Percentiles rank a stretch among this genome's conserved stretches.
These are phyloP conservation scores for Gomphus bonarii DNA, from an alignment of 1,284 basidiomycete genomes.

Conservation along the genomic window DNA sequence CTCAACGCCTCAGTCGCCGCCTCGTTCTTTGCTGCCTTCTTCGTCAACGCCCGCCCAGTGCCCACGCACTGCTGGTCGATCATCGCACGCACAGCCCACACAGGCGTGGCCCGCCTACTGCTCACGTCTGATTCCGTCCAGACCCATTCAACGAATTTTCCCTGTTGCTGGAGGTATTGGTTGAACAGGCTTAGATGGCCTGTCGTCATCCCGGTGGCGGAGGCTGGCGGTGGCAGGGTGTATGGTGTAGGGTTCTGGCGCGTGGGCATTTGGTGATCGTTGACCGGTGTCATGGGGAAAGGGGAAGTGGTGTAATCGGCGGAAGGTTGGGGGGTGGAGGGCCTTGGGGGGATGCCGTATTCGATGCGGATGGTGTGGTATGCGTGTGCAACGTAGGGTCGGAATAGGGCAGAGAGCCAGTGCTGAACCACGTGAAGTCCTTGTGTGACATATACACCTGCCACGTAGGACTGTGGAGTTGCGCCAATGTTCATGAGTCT, in stretches of 20 bases:
- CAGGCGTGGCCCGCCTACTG: conserved; percentile 47
- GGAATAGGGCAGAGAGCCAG: conserved; percentile 54
- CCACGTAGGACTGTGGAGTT: conserved; percentile 51
- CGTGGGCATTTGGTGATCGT: background rate
- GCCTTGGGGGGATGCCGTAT: conserved; percentile 42
- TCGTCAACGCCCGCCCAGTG: conserved; percentile 53
- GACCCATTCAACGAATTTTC: conserved; percentile 54
- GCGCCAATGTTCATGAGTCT: no score
- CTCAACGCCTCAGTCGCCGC: conserved; percentile 49
- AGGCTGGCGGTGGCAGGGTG: background rate
- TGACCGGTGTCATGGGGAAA: background rate
- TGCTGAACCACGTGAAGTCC: conserved; percentile 41
- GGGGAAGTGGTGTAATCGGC: conserved; percentile 14
- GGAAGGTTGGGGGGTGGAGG: conserved; percentile 14
- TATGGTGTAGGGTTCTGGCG: background rate
- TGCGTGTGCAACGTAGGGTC: conserved; percentile 48
- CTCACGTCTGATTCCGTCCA: conserved; percentile 39
- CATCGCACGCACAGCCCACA: conserved; percentile 56
- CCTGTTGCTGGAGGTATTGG: conserved; percentile 51
- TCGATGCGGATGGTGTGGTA: conserved; percentile 52
- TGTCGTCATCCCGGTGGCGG: conserved; percentile 21
- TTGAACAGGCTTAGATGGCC: conserved; percentile 72
- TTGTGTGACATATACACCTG: conserved; percentile 59
- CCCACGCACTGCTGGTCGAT: conserved; percentile 51
- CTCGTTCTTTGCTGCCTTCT: conserved; percentile 66